phyloP scores from a whole-genome alignment of 176 grass and related monocot genomes.

The Elymus sibiricus region DNA sequence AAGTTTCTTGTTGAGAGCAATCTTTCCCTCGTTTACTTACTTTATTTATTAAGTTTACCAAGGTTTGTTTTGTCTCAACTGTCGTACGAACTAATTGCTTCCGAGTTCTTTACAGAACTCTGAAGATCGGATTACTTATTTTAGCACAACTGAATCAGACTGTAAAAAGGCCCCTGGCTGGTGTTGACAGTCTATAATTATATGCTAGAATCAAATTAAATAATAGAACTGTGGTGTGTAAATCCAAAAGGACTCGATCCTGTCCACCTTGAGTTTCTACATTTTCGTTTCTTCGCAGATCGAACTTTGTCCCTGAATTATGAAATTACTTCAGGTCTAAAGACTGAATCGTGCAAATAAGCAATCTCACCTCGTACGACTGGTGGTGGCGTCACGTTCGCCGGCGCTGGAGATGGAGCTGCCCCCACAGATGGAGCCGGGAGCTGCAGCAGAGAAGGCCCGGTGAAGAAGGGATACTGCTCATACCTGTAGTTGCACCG shows the following conservation, averaged over 20 bases:
- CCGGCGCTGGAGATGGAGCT: neutral
- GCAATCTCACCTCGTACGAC: neutral
- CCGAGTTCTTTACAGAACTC: neutral
- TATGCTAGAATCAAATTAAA: neutral
- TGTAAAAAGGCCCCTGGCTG: neutral
- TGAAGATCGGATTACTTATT: neutral
- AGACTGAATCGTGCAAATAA: neutral
- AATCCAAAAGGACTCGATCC: neutral
- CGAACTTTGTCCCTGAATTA: neutral
- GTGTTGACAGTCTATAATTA: neutral
- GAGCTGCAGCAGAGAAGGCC: slow-evolving; percentile 17
- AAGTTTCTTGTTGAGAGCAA: neutral
- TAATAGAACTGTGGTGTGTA: too few species aligned
- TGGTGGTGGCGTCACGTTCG: neutral
- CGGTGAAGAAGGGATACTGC: neutral
- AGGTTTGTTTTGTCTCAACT: neutral
- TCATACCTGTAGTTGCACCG: slow-evolving; percentile 42
- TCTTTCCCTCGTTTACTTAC: neutral
- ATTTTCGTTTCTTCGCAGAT: neutral
- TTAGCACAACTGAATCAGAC: neutral
- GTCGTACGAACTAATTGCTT: neutral
- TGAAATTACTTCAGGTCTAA: neutral
- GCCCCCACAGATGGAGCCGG: neutral
- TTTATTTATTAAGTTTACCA: neutral
- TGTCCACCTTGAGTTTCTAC: neutral